Conservation (phyloP, 2,329 filamentous ascomycete species). For the Stachybotrys elegans region DNA sequence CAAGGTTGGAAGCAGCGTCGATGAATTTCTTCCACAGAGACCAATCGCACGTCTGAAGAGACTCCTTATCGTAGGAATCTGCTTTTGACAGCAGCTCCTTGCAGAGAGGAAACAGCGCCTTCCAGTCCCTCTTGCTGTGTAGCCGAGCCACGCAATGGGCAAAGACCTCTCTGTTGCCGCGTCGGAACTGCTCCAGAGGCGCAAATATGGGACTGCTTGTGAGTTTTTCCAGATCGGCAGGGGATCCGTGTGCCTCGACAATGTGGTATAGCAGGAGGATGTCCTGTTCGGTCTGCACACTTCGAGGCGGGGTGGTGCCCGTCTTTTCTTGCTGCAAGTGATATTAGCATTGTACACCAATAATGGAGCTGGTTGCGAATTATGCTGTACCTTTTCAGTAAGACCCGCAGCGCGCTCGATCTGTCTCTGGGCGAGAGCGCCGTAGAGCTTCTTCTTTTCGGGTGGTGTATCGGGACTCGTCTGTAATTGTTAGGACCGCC, state of each 20-base stretch:
- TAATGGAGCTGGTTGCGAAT: not conserved
- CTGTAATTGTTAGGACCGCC: conserved; percentile 22
- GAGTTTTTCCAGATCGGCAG: conserved; percentile 35
- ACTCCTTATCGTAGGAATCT: conserved; percentile 30
- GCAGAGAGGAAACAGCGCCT: conserved; percentile 37
- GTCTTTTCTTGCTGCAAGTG: conserved; percentile 12
- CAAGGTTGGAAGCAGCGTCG: conserved; percentile 22
- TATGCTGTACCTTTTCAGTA: conserved; percentile 33
- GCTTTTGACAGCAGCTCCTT: conserved; percentile 33
- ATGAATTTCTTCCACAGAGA: conserved; percentile 34
- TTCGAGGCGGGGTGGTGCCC: conserved; percentile 18
- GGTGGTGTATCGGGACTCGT: conserved; percentile 40
- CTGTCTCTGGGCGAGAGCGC: conserved; percentile 44
- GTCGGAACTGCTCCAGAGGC: conserved; percentile 38
- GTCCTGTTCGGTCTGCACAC: conserved; percentile 43
- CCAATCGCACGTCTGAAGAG: conserved; percentile 41
- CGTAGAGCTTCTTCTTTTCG: conserved; percentile 46
- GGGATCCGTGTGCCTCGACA: conserved; percentile 35
- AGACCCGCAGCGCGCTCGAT: conserved; percentile 44
- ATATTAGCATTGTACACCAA: conserved; percentile 1
- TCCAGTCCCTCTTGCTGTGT: conserved; percentile 35
- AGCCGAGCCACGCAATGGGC: conserved; percentile 32
- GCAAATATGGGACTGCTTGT: conserved; percentile 33
- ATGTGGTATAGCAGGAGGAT: conserved; percentile 45
- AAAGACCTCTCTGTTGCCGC: conserved; percentile 43